These are phyloP conservation scores for Coleophoma crateriformis DNA, from an alignment of 2,329 filamentous ascomycete species.

Conservation along the genomic window DNA sequence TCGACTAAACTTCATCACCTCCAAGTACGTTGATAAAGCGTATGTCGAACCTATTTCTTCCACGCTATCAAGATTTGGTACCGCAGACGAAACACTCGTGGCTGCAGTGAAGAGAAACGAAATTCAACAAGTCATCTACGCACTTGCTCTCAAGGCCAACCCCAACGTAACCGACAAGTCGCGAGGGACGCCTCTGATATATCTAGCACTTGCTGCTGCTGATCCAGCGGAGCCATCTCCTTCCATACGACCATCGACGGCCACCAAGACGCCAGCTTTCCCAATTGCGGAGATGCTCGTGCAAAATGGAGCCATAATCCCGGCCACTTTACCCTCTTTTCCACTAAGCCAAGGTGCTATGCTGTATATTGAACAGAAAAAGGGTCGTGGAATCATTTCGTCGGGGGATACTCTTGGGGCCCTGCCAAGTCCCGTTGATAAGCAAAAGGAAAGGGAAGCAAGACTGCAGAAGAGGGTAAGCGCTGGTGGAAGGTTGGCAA, in stretches of 20 bases:
- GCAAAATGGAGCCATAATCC: conserved; percentile 91
- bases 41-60: conserved; percentile 76
- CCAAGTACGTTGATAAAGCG: conserved; percentile 83
- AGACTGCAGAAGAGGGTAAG: conserved; percentile 75
- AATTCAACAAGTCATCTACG: conserved; percentile 88
- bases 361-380: conserved; percentile 78
- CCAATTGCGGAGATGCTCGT: conserved; percentile 85
- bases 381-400: conserved; percentile 37
- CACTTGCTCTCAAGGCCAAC: conserved; percentile 78
- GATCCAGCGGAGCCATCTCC: conserved; percentile 75
- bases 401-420: conserved; percentile 53
- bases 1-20: conserved; percentile 87
- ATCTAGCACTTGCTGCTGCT: conserved; percentile 84
- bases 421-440: conserved; percentile 47
- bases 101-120: conserved; percentile 96
- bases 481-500: conserved; percentile 65
- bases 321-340: conserved; percentile 68
- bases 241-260: conserved; percentile 35
- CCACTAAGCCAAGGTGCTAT: conserved; percentile 77
- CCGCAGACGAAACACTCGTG: conserved; percentile 80
- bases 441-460: conserved; percentile 57
- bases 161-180: conserved; percentile 84
- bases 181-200: conserved; percentile 81
- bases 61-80: conserved; percentile 69
- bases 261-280: conserved; percentile 60